Conservation (phyloP, 1,284 basidiomycete genomes). For the Blastosporella zonata region DNA sequence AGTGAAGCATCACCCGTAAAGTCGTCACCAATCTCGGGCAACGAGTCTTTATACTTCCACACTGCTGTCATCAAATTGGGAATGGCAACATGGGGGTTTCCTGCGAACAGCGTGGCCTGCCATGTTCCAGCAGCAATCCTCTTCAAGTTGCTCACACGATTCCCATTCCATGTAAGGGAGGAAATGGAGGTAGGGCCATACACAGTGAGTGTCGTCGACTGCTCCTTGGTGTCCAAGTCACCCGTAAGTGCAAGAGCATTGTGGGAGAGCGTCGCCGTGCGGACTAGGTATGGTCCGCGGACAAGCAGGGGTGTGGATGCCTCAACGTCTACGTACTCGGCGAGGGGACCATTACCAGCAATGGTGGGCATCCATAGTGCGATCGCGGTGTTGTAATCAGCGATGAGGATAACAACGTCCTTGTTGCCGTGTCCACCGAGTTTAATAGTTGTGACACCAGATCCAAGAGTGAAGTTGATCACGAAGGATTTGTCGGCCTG, state of each 20-base stretch:
- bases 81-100: conserved; percentile 13
- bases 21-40: conserved; percentile 42
- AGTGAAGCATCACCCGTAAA: conserved; percentile 42
- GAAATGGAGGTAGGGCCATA: conserved; percentile 27
- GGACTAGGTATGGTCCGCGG: conserved; percentile 48
- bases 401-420: conserved; percentile 14
- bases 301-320: conserved; percentile 35
- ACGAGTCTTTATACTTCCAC: conserved; percentile 49
- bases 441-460: conserved; percentile 14
- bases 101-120: conserved; percentile 11
- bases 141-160: conserved; percentile 4
- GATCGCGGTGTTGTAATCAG: conserved; percentile 17
- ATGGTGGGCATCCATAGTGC: conserved; percentile 20
- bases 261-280: conserved; percentile 37
- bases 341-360: conserved; percentile 13
- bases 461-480: conserved; percentile 11
- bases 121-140: conserved; percentile 9
- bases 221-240: conserved; percentile 22
- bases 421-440: conserved; percentile 2
- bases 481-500: conserved; percentile 11
- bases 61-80: conserved; percentile 30
- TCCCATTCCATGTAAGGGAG: conserved; percentile 21
- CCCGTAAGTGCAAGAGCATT: conserved; percentile 32
- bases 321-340: conserved; percentile 4
- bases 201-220: conserved; percentile 28